These are phyloP conservation scores for Paralagenidium karlingii DNA, from an alignment of 352 stramenopile species.

Conservation along the genomic window DNA sequence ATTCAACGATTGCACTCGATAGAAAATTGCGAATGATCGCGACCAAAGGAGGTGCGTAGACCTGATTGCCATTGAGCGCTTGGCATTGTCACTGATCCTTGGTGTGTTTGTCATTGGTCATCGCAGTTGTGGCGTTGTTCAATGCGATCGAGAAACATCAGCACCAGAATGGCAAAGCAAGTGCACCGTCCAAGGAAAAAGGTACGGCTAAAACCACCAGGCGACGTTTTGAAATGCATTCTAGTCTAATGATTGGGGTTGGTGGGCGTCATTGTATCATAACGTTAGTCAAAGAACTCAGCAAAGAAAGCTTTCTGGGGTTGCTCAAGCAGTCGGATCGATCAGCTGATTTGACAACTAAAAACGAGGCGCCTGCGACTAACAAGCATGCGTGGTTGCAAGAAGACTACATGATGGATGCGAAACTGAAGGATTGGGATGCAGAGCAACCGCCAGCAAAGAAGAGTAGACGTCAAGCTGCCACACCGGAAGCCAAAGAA, in stretches of 20 bases:
- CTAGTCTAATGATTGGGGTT: background rate
- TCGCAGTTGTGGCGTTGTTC: conserved; percentile 65
- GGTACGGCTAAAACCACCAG: too few species aligned
- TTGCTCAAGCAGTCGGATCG: too few species aligned
- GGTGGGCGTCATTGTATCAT: background rate
- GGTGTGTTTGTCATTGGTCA: background rate
- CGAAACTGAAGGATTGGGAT: conserved; percentile 81
- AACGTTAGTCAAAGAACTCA: conserved; percentile 59
- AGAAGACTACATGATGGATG: conserved; percentile 80
- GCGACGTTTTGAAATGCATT: too few species aligned
- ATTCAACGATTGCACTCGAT: conserved; percentile 47
- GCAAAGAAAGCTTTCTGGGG: conserved; percentile 72
- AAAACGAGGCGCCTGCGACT: too few species aligned
- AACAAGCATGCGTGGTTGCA: too few species aligned
- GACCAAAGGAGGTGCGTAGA: conserved; percentile 51
- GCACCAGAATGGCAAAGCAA: conserved; percentile 40
- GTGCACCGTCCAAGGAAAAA: conserved; percentile 62
- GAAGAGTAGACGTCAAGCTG: background rate
- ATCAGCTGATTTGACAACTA: too few species aligned
- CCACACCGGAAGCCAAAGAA: too few species aligned
- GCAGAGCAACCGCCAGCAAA: conserved; percentile 6
- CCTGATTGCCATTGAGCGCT: background rate
- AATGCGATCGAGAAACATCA: conserved; percentile 82
- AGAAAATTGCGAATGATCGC: conserved; percentile 62
- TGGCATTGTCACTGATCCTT: background rate